Evolutionary conservation across 2,329 filamentous ascomycete species (phyloP).

Genomic region (Hypoxylon sp.): DNA sequence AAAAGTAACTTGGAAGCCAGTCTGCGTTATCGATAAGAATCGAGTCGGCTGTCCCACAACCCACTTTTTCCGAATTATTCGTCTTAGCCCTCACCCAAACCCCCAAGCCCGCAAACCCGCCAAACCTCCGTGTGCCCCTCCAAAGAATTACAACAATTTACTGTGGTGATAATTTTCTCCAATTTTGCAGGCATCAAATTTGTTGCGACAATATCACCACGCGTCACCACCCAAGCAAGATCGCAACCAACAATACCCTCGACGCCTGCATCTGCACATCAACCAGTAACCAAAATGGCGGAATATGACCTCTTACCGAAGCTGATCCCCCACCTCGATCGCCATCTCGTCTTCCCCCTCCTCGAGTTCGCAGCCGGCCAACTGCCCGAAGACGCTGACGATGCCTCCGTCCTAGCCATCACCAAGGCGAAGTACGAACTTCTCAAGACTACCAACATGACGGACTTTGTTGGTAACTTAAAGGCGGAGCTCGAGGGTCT

Average conservation of each 20-base stretch:
- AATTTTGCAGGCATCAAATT: conserved; percentile 29
- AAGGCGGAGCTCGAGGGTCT: conserved; percentile 91
- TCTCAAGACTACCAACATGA: conserved; percentile 98
- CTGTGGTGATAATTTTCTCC: conserved; percentile 27
- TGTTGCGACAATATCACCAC: neutral
- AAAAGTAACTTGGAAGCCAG: neutral
- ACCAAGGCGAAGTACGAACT: conserved; percentile 92
- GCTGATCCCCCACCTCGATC: conserved; percentile 91
- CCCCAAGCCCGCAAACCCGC: neutral
- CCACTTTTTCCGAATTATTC: conserved; percentile 46
- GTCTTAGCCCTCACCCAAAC: conserved; percentile 11
- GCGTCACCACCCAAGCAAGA: neutral
- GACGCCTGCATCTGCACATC: neutral
- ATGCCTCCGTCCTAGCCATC: conserved; percentile 75
- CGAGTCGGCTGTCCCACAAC: conserved; percentile 38
- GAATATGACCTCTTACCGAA: conserved; percentile 88
- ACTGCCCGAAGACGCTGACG: conserved; percentile 80
- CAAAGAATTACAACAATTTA: conserved; percentile 26
- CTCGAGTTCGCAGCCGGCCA: conserved; percentile 91
- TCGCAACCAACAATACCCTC: conserved; percentile 47
- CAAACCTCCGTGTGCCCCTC: conserved; percentile 34
- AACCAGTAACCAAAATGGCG: conserved; percentile 66
- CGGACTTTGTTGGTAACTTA: conserved; percentile 93
- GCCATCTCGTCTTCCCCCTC: conserved; percentile 95
- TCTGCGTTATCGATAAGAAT: conserved; percentile 20